A percentile compares a stretch with the other conserved stretches of the same genome.
phyloP scores from a whole-genome alignment of 805 yeast genomes.

The Ogataea philodendri region DNA sequence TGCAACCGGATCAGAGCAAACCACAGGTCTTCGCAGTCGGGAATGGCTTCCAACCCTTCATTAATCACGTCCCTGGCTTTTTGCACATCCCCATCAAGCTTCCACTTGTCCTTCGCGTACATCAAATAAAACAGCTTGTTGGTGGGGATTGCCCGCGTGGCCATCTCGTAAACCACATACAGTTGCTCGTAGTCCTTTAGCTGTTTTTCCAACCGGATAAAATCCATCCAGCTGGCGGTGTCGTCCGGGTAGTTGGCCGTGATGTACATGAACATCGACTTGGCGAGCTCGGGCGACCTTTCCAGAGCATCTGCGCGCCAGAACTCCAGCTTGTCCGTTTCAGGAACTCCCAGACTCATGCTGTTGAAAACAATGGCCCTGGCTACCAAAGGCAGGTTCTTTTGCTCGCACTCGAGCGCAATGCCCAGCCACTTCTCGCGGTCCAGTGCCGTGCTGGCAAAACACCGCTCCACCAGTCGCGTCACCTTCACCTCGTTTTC shows the following conservation, averaged over 20 bases:
- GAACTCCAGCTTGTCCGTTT: slow-evolving; percentile 23
- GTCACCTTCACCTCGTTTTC: slow-evolving; percentile 45
- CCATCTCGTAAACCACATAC: slow-evolving; percentile 49
- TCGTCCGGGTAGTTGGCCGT: slow-evolving; percentile 47
- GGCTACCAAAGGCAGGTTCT: slow-evolving; percentile 46
- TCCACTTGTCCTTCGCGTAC: slow-evolving; percentile 73
- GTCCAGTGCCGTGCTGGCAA: slow-evolving; percentile 38
- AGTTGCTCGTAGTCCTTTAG: slow-evolving; percentile 32
- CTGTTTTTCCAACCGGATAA: slow-evolving; percentile 38
- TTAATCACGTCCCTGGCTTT: slow-evolving; percentile 55
- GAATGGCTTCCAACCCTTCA: slow-evolving; percentile 43
- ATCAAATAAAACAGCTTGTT: slow-evolving; percentile 55
- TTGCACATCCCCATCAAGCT: slow-evolving; percentile 40
- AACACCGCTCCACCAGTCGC: slow-evolving; percentile 49
- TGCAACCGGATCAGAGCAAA: slow-evolving; percentile 71
- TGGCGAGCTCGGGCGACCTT: slow-evolving; percentile 37
- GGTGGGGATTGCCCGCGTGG: slow-evolving; percentile 49
- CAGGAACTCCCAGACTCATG: slow-evolving; percentile 33
- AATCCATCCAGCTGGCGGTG: slow-evolving; percentile 47
- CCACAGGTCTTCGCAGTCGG: slow-evolving; percentile 58
- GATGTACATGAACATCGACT: slow-evolving; percentile 47
- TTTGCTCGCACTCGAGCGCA: slow-evolving; percentile 53
- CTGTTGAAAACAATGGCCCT: slow-evolving; percentile 50
- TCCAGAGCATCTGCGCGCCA: slow-evolving; percentile 40
- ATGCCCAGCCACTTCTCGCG: slow-evolving; percentile 53